Conservation (phyloP, 306 rosid species). For the Cucurbita argyrosperma region DNA sequence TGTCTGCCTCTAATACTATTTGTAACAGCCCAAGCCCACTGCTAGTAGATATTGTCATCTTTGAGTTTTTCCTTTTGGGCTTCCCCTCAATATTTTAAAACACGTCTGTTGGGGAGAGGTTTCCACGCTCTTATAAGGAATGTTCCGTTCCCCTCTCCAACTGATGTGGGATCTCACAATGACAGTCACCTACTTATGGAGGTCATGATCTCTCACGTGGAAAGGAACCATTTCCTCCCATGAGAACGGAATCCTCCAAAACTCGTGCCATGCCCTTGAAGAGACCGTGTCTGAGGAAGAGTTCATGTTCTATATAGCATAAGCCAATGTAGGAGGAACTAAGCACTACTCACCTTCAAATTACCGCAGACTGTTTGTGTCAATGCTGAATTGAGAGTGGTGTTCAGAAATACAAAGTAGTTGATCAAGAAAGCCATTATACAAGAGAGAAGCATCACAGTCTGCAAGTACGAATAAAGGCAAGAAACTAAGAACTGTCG, state of each 20-base stretch:
- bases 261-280: background rate
- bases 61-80: no score
- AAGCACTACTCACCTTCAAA: constrained; percentile 25
- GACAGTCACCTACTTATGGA: no score
- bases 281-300: background rate
- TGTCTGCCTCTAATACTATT: no score
- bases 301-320: background rate
- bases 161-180: no score
- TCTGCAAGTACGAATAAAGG: constrained; percentile 24
- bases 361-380: constrained; percentile 79
- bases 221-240: background rate
- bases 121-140: no score
- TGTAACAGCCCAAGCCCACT: no score
- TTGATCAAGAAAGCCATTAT: constrained; percentile 56
- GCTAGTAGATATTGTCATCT: no score
- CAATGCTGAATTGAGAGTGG: constrained; percentile 70
- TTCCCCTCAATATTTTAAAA: no score
- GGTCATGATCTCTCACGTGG: background rate
- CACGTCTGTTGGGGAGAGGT: no score
- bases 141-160: no score
- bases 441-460: constrained; percentile 62
- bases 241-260: background rate
- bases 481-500: background rate
- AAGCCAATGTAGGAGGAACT: background rate
- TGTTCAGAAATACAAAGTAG: constrained; percentile 59